Evolutionary conservation across 768 basidiomycete genomes (phyloP), one percentile per base, ranked within the genome.

Genomic region (Panus rudis): DNA sequence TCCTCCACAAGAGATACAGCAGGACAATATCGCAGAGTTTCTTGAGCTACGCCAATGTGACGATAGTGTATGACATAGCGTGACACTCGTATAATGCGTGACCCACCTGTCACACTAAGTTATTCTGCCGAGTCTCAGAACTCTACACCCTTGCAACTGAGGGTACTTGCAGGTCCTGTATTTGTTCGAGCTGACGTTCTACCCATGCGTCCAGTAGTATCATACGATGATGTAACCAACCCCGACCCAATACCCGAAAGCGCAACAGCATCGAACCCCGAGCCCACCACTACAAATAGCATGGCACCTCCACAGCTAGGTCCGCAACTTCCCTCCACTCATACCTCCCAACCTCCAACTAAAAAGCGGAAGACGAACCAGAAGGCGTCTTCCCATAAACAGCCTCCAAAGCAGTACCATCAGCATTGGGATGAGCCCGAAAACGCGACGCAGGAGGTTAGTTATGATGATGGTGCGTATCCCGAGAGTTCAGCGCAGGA

Each of bases 141-240:
- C n/a, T n/a, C n/a, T n/a, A n/a, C n/a, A n/a, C n/a, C n/a, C n/a
- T n/a, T n/a, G n/a, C n/a, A n/a, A n/a, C n/a, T n/a, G n/a, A n/a
- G n/a, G n/a, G n/a, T n/a, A n/a, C n/a, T n/a, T n/a, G n/a, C n/a
- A n/a, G n/a, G n/a, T n/a, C n/a, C n/a, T n/a, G n/a, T n/a, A n/a
- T n/a, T n/a, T n/a, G n/a, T n/a, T n/a, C n/a, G n/a, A n/a, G n/a
- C n/a, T 31, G 30, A 31, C 30, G 11, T 11, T 37, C 35, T 27
- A 19, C 32, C 13, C 13, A 63, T 66, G 52, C 67, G 79, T 33
- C 61, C 72, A 2, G 47, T 81, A 32, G 60, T 81, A 43, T 80
- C 78, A 7, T 81, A 82, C 67, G 80, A 79, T 53, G 80, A 82
- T 49, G 78, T 82, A 42, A 68, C 76, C 1, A 61, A 70, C 0